Conservation (phyloP, 2,329 filamentous ascomycete genomes). For the Aspergillus proliferans region DNA sequence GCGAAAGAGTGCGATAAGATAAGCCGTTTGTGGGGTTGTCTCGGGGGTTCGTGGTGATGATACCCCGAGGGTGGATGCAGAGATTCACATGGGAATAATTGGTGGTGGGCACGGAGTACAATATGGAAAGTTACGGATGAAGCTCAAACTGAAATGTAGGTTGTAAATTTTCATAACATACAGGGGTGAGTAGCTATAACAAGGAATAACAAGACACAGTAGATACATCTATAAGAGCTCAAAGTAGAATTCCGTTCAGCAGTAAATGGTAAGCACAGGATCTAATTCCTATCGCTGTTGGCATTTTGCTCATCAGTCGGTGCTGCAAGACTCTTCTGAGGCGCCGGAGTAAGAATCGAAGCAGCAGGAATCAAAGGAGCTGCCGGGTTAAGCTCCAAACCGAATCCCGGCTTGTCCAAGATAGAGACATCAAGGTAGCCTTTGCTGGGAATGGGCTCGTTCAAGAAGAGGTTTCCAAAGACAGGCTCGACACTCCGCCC, state of each 20-base stretch:
- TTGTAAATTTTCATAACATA: too few species aligned
- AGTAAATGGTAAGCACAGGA: conserved; percentile 1
- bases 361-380: conserved; percentile 73
- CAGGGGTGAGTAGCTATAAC: too few species aligned
- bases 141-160: too few species aligned
- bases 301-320: conserved; percentile 20
- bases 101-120: too few species aligned
- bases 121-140: too few species aligned
- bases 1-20: conserved; percentile 13
- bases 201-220: too few species aligned
- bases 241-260: neutral
- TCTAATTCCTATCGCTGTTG: conserved; percentile 10
- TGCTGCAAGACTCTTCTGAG: conserved; percentile 39
- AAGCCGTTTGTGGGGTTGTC: conserved; percentile 12
- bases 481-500: conserved; percentile 85
- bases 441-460: conserved; percentile 81
- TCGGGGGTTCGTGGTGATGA: conserved; percentile 26
- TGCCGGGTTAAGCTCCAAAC: conserved; percentile 75
- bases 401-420: conserved; percentile 85
- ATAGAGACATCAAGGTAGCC: conserved; percentile 74
- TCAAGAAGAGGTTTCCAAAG: conserved; percentile 82
- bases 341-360: conserved; percentile 64
- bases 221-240: neutral
- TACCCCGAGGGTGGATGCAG: conserved; percentile 17
- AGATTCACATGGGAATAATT: neutral